A percentile compares a stretch with the other conserved stretches of the same genome.
Conservation (phyloP, 2,329 filamentous ascomycete species). For the Apiospora marii region DNA sequence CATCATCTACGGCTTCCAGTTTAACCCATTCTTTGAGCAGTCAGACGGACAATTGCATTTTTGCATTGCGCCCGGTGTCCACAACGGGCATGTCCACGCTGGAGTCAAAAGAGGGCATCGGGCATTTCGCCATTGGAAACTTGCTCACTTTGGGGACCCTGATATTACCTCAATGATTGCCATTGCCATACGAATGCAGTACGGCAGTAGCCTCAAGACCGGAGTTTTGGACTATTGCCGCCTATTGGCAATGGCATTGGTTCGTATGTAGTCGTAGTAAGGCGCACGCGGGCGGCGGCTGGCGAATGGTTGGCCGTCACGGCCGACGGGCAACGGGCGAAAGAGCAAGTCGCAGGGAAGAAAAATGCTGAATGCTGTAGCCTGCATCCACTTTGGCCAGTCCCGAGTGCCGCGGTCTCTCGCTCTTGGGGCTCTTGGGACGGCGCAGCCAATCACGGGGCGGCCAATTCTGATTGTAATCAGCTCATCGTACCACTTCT, state of each 20-base stretch:
- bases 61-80: constrained; percentile 16
- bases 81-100: constrained; percentile 17
- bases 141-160: neutral
- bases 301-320: neutral
- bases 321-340: constrained; percentile 13
- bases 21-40: neutral
- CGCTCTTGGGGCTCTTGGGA: neutral
- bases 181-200: neutral
- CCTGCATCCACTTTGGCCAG: neutral
- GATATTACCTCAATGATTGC: neutral
- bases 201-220: neutral
- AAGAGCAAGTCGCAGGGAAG: neutral
- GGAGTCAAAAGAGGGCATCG: constrained; percentile 16
- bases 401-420: constrained; percentile 7
- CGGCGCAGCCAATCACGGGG: neutral
- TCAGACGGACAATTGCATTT: constrained; percentile 13
- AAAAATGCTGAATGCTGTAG: neutral
- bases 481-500: constrained; percentile 24
- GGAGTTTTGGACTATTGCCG: neutral
- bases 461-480: constrained; percentile 9
- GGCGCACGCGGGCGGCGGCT: constrained; percentile 1
- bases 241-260: neutral
- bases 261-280: neutral
- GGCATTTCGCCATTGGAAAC: constrained; percentile 17
- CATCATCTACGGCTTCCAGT: neutral